A percentile compares a stretch with the other conserved stretches of the same genome.
These are phyloP conservation scores for Cladosporium austrohemisphaericum DNA, from an alignment of 2,329 filamentous ascomycete species.

Conservation along the genomic window DNA sequence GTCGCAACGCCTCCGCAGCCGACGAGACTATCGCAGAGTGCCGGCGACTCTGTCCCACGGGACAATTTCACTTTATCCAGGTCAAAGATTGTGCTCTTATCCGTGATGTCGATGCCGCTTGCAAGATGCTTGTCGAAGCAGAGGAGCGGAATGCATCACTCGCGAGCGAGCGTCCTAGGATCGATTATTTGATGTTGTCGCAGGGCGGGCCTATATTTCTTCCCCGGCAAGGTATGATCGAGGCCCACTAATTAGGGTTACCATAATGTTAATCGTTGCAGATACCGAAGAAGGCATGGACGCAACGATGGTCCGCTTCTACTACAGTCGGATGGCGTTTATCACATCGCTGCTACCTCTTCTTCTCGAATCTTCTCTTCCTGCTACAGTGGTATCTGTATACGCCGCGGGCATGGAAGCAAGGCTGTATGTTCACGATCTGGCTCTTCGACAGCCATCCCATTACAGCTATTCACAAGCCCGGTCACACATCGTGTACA, in stretches of 20 bases:
- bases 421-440: neutral
- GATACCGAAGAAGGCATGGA: neutral
- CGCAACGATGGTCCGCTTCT: neutral
- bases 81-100: neutral
- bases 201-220: neutral
- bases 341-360: neutral
- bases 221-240: neutral
- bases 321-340: neutral
- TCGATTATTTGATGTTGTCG: slow-evolving; percentile 1
- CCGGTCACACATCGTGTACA: neutral
- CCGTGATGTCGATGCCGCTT: neutral
- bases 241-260: neutral
- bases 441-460: neutral
- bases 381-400: neutral
- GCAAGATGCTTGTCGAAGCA: neutral
- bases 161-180: neutral
- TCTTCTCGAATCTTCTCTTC: neutral
- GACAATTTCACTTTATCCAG: neutral
- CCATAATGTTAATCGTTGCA: neutral
- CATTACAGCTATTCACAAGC: neutral
- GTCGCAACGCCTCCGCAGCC: neutral
- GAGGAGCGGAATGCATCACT: neutral
- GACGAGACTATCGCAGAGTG: neutral
- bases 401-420: slow-evolving; percentile 3
- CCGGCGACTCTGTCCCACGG: neutral